A percentile compares a stretch with the other conserved stretches of the same genome.
phyloP scores from a whole-genome alignment of 768 basidiomycete genomes.

The Xerocomellus amylosporus region DNA sequence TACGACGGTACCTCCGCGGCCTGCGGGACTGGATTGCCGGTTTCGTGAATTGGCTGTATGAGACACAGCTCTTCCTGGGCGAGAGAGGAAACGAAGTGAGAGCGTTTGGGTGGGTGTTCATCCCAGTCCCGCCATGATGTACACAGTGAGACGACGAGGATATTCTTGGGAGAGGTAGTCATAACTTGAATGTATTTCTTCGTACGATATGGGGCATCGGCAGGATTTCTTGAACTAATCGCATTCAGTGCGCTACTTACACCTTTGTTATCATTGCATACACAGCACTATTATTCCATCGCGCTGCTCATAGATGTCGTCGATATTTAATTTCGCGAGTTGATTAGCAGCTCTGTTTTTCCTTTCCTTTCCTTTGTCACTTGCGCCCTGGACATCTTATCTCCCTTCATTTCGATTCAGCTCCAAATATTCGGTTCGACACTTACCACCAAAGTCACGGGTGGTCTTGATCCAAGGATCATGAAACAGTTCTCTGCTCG shows the following conservation, averaged over 20 bases:
- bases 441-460: too few relatives aligned
- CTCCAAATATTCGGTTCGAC: too few relatives aligned
- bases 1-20: slow-evolving; percentile 43
- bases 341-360: not conserved
- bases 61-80: slow-evolving; percentile 60
- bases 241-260: not conserved
- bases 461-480: too few relatives aligned
- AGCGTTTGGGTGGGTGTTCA: slow-evolving; percentile 62
- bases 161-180: not conserved
- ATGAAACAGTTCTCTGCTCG: too few relatives aligned
- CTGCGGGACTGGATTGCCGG: slow-evolving; percentile 57
- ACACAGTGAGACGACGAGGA: not conserved
- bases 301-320: too few relatives aligned
- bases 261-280: not conserved
- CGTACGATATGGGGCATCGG: not conserved
- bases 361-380: not conserved
- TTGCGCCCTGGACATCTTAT: not conserved
- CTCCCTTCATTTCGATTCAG: too few relatives aligned
- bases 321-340: not conserved
- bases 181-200: slow-evolving; percentile 2
- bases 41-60: slow-evolving; percentile 62
- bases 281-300: not conserved
- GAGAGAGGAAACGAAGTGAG: slow-evolving; percentile 55
- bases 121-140: slow-evolving; percentile 26
- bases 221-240: slow-evolving; percentile 8